These are phyloP conservation scores for Russula foetens DNA, from an alignment of 768 basidiomycete species.

Conservation along the genomic window DNA sequence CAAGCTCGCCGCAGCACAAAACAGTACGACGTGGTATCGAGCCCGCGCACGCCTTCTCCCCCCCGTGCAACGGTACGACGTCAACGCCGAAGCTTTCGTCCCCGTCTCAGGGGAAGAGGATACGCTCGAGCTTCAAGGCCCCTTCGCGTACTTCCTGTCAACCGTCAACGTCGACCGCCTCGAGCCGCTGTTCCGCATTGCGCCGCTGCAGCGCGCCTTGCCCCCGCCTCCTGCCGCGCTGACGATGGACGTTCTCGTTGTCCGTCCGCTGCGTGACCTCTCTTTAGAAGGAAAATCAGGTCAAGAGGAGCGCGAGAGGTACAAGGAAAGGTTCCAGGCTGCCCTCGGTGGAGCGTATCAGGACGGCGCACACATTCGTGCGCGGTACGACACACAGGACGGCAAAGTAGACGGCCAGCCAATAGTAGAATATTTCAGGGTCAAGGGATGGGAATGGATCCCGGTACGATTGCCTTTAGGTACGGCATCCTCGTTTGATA, in stretches of 20 bases:
- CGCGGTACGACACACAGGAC: conserved; percentile 43
- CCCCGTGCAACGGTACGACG: conserved; percentile 55
- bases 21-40: conserved; percentile 64
- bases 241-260: conserved; percentile 64
- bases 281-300: conserved; percentile 33
- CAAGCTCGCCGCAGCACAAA: conserved; percentile 74
- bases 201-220: conserved; percentile 46
- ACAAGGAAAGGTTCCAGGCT: conserved; percentile 44
- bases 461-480: conserved; percentile 45
- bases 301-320: conserved; percentile 36
- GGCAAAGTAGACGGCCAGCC: conserved; percentile 38
- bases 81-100: conserved; percentile 39
- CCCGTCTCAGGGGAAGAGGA: conserved; percentile 28
- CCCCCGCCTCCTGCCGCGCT: conserved; percentile 32
- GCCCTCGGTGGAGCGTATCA: conserved; percentile 67
- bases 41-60: conserved; percentile 48
- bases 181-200: conserved; percentile 74
- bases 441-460: conserved; percentile 78
- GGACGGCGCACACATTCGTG: conserved; percentile 59
- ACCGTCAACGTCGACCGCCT: conserved; percentile 80
- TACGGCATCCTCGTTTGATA: not conserved
- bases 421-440: conserved; percentile 73
- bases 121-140: conserved; percentile 52
- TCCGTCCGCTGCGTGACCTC: conserved; percentile 65
- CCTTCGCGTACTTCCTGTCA: conserved; percentile 81